These are phyloP conservation scores for Plasmodium fragile DNA, from an alignment of 169 alveolate genomes.

Conservation along the genomic window DNA sequence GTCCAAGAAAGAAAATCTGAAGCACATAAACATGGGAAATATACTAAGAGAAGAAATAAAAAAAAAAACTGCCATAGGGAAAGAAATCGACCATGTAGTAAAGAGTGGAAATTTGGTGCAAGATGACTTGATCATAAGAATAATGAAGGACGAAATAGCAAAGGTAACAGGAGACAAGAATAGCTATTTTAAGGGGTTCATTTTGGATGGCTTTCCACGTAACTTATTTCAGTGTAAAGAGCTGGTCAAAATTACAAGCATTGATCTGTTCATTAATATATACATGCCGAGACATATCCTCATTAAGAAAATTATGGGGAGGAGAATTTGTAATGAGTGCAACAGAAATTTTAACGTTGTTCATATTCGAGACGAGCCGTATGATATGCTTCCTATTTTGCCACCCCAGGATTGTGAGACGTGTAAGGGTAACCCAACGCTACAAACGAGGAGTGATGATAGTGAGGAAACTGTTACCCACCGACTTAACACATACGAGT, in stretches of 20 bases:
- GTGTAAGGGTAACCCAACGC: constrained; percentile 39
- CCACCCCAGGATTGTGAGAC: constrained; percentile 25
- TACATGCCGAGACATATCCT: constrained; percentile 26
- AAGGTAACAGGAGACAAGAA: background rate
- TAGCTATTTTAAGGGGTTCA: constrained; percentile 34
- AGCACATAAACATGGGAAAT: constrained; percentile 59
- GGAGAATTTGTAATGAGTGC: constrained; percentile 43
- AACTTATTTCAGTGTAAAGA: constrained; percentile 38
- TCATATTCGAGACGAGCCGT: constrained; percentile 1
- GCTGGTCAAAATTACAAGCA: constrained; percentile 26
- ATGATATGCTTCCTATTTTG: constrained; percentile 56
- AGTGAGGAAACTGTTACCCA: constrained; percentile 24
- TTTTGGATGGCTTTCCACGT: constrained; percentile 69
- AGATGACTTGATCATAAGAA: constrained; percentile 16
- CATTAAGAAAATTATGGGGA: constrained; percentile 40
- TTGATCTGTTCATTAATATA: constrained; percentile 58
- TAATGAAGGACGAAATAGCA: constrained; percentile 52
- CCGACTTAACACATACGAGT: constrained; percentile 35
- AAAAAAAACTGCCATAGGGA: constrained; percentile 28
- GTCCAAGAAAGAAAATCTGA: constrained; percentile 48
- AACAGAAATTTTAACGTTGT: constrained; percentile 37
- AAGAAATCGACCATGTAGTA: constrained; percentile 30
- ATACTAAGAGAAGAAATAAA: constrained; percentile 65
- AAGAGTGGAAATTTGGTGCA: constrained; percentile 42
- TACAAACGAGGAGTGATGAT: constrained; percentile 52